Evolutionary conservation across 495 filamentous ascomycete genomes (phyloP).

Genomic region (Elasticomyces elasticus): DNA sequence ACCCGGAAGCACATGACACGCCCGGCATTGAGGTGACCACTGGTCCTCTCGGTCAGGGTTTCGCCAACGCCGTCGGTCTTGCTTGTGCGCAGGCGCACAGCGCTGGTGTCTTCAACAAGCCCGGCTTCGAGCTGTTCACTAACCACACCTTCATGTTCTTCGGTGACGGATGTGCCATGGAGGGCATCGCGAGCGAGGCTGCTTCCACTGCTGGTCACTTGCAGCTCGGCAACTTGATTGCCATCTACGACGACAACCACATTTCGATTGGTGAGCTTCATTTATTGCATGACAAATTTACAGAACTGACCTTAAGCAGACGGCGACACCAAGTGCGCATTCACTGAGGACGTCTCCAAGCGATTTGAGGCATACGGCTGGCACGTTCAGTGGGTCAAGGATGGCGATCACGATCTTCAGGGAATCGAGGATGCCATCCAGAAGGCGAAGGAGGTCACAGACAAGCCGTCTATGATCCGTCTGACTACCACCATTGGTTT

Average conservation of each 20-base stretch:
- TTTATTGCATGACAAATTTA: neutral
- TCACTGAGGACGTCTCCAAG: conserved; percentile 95
- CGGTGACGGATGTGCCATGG: conserved; percentile 97
- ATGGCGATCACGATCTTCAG: conserved; percentile 84
- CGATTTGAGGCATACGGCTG: conserved; percentile 97
- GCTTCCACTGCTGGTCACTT: conserved; percentile 88
- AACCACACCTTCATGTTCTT: conserved; percentile 97
- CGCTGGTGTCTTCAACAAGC: conserved; percentile 90
- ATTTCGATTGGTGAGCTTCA: conserved; percentile 68
- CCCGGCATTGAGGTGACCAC: conserved; percentile 97
- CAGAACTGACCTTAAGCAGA: conserved; percentile 39
- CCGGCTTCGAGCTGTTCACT: conserved; percentile 79
- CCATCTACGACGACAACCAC: conserved; percentile 96
- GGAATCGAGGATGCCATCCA: conserved; percentile 82
- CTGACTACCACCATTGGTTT: conserved; percentile 97
- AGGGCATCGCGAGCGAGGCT: conserved; percentile 91
- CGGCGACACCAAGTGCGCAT: conserved; percentile 86
- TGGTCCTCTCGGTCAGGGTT: conserved; percentile 90
- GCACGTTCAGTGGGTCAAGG: conserved; percentile 76
- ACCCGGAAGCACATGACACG: conserved; percentile 94
- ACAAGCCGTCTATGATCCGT: conserved; percentile 97
- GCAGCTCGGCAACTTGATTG: conserved; percentile 94
- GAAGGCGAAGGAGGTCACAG: conserved; percentile 71
- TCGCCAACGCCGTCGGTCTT: conserved; percentile 90
- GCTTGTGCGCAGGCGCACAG: conserved; percentile 91